Conservation (phyloP, 2,329 filamentous ascomycete genomes). For the Chaetomium olivaceum region DNA sequence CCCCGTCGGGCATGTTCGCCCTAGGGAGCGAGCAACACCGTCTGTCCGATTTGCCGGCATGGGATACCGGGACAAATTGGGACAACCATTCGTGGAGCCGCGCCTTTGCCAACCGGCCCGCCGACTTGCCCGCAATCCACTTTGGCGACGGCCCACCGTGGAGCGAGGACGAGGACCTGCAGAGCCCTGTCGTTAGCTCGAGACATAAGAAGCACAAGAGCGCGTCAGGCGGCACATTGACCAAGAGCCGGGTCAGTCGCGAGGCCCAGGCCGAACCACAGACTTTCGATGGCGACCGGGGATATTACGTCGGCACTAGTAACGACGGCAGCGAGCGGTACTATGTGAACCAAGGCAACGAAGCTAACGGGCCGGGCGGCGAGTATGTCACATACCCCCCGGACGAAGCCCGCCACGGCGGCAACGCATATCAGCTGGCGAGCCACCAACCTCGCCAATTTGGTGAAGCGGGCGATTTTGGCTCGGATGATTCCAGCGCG, state of each 20-base stretch:
- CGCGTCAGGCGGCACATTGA: conserved; percentile 51
- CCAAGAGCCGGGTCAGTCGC: conserved; percentile 50
- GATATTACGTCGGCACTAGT: conserved; percentile 66
- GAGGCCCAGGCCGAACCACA: conserved; percentile 42
- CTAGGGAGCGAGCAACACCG: conserved; percentile 76
- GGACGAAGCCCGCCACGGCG: conserved; percentile 61
- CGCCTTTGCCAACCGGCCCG: conserved; percentile 58
- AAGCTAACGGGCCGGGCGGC: conserved; percentile 74
- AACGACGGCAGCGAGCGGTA: conserved; percentile 74
- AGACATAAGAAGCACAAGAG: conserved; percentile 86
- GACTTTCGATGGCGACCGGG: conserved; percentile 60
- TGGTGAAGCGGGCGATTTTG: conserved; percentile 48
- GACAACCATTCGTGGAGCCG: conserved; percentile 51
- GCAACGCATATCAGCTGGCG: conserved; percentile 48
- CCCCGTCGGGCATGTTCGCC: conserved; percentile 79
- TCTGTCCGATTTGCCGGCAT: conserved; percentile 80
- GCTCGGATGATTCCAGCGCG: conserved; percentile 60
- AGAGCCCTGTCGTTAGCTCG: conserved; percentile 84
- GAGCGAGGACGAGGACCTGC: conserved; percentile 92
- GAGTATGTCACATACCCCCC: conserved; percentile 79
- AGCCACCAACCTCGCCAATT: conserved; percentile 50
- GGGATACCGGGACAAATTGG: conserved; percentile 69
- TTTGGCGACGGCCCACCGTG: conserved; percentile 89
- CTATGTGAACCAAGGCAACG: conserved; percentile 68
- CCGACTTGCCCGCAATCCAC: conserved; percentile 77